Evolutionary conservation across 2,329 filamentous ascomycete species (phyloP).

Genomic region (Cladosporium austrohemisphaericum): DNA sequence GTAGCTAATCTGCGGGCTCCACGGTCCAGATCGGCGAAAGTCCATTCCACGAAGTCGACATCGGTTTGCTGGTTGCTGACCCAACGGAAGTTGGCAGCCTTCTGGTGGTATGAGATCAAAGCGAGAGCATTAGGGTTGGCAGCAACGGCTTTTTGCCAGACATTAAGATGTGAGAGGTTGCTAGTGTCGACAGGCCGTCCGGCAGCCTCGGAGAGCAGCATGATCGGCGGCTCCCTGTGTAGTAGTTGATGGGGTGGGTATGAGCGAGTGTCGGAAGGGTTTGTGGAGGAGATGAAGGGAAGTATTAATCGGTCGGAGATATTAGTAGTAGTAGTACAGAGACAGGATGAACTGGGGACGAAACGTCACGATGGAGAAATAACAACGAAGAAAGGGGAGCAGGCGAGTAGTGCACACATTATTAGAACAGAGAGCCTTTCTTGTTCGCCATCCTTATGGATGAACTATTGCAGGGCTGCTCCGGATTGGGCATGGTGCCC

Average conservation of each 20-base stretch:
- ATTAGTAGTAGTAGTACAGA: slow-evolving; percentile 13
- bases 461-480: slow-evolving; percentile 12
- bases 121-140: slow-evolving; percentile 29
- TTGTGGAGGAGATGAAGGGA: background rate
- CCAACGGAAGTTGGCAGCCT: slow-evolving; percentile 28
- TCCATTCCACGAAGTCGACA: slow-evolving; percentile 29
- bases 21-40: slow-evolving; percentile 31
- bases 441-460: slow-evolving; percentile 12
- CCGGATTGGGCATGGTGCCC: slow-evolving; percentile 14
- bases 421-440: slow-evolving; percentile 12
- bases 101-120: slow-evolving; percentile 31
- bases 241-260: background rate
- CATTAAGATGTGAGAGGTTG: slow-evolving; percentile 28
- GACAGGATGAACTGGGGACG: slow-evolving; percentile 10
- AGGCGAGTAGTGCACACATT: slow-evolving; percentile 1
- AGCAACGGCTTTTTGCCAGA: slow-evolving; percentile 31
- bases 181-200: slow-evolving; percentile 25
- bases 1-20: slow-evolving; percentile 30
- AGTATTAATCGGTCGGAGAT: background rate
- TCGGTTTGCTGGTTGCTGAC: slow-evolving; percentile 28
- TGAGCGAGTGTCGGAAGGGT: background rate
- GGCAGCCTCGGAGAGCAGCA: slow-evolving; percentile 25
- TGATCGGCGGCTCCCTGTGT: slow-evolving; percentile 4
- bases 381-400: background rate
- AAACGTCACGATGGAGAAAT: slow-evolving; percentile 14